Evolutionary conservation across 2,329 filamentous ascomycete species (phyloP), one percentile per base, ranked within the genome.

Genomic region (Ramularia endophylla): DNA sequence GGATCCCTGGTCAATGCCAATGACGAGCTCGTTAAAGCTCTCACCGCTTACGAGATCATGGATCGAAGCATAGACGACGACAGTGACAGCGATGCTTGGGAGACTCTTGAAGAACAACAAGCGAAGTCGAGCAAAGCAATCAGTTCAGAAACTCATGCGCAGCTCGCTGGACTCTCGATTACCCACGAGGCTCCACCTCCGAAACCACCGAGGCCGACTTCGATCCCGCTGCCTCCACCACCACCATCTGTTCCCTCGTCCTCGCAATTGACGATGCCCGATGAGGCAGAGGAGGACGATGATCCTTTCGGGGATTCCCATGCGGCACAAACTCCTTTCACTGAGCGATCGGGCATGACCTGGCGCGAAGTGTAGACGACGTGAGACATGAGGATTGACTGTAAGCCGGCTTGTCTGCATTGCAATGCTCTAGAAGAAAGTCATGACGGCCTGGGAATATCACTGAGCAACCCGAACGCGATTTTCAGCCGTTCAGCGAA

Each of bases 11-110:
- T 98, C 13, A 87, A 92, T 57, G 89, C 90, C 50, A 97, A 98
- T 57, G 92, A 98, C 56, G 86, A 94, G 64, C 81, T 98, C n/a
- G 86, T 97, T 29, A 83, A 83, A 47, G 87, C 89, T 1, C 74
- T 98, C 43, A 95, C 94, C 78, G 85, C 88, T 0, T n/a, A 88
- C 59, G 90, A 97, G 65, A 86, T 95, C 54, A 78, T 97, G 49
- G 90, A 98, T 60, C 81, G 83, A 46, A 88, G 85, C 35, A 85
- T 90, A 49, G 84, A 87, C 51, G 77, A 82, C 48, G 79, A 83
- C 53, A 81, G 77, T 44, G 77, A 81, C 55, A 81, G 77, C 47
- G 79, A 82, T 38, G 66, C 66, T 11, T 72, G 73, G 50, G 65
- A 83, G 78, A 36, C 47, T 20, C 44, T 42, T 5, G 49, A 42